Percentiles rank a stretch among this genome's conserved stretches.
Conservation (phyloP, 768 basidiomycete species). For the Russula sp. region DNA sequence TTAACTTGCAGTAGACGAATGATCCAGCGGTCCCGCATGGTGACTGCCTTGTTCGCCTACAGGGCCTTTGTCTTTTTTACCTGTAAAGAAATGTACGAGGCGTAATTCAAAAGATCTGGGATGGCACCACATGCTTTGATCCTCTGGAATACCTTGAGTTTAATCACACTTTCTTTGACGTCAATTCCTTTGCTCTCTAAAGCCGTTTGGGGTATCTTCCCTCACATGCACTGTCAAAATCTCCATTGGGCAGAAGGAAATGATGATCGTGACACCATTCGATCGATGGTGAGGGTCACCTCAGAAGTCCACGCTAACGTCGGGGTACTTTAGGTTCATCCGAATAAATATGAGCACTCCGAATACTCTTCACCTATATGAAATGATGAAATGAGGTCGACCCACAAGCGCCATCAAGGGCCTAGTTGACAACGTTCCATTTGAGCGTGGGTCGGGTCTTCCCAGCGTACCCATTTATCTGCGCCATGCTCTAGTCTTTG, state of each 20-base stretch:
- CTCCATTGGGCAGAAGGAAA: neutral
- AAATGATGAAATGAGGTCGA: neutral
- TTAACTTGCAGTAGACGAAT: neutral
- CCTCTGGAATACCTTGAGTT: neutral
- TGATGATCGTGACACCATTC: neutral
- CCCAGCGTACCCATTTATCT: neutral
- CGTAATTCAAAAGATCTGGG: neutral
- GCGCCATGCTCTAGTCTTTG: neutral
- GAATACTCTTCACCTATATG: neutral
- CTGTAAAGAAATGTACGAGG: neutral
- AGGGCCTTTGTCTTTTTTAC: neutral
- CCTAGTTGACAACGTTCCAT: neutral
- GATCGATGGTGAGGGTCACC: neutral
- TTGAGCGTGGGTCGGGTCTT: neutral
- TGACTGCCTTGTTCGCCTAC: neutral
- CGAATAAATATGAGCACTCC: neutral
- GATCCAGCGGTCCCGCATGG: neutral
- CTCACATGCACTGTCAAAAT: neutral
- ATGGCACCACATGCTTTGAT: neutral
- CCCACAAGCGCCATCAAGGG: neutral
- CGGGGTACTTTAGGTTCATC: neutral
- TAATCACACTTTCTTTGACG: too few relatives aligned
- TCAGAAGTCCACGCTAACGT: neutral
- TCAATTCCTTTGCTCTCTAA: neutral
- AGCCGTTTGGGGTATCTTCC: neutral